Base-by-base conservation (phyloP, 1,139 yeast species). In the Protomyces arabidopsidicola region DNA sequence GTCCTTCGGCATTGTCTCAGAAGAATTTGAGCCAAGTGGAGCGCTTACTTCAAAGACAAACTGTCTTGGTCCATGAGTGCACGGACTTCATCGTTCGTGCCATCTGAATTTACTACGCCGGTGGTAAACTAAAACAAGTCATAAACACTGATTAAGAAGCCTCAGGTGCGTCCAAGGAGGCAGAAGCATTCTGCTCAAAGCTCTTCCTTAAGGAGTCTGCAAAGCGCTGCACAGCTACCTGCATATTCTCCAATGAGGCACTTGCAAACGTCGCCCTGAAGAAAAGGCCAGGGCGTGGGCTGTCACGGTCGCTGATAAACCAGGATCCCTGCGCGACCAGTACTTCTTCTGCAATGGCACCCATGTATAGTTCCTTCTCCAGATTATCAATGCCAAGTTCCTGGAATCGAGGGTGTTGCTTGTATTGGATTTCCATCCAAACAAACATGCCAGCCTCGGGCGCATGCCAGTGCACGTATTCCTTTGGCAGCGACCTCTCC, bases 381-480 rank as follows among this genome's bases (percentile, higher is more conserved):
- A 89, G 82, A 71, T 81, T 79, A 55, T 75, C 70, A 57, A 88
- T 83, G 72, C 87, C 90, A 36, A 76, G 75, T 12, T 72, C 74
- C 68, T 75, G 39, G 72, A 81, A 89, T 72, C 83, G 81, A 60
- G 95, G 95, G 76, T 88, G 96, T 76, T 86, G 86, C 52, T 89
- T 73, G 35, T 90, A 89, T 74, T 90, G 96, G 60, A 89, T 74
- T 67, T 79, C 76, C 69, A 88, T 80, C 72, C 93, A 88, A 80
- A 90, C 89, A 76, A 90, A 90, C 97, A 90, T 90, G 72, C 97
- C 97, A 1, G 97, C 97, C 38, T 84, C 85, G 57, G 97, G 97
- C 24, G 95, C 87, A 58, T 79, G 79, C 75, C 77, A 84, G 53
- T 80, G 76, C 52, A 80, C 78, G 38, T 84, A 78, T 54, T 82